phyloP scores from a whole-genome alignment of 192 early-diverging fungal genomes.

The Backusella psychrophila region DNA sequence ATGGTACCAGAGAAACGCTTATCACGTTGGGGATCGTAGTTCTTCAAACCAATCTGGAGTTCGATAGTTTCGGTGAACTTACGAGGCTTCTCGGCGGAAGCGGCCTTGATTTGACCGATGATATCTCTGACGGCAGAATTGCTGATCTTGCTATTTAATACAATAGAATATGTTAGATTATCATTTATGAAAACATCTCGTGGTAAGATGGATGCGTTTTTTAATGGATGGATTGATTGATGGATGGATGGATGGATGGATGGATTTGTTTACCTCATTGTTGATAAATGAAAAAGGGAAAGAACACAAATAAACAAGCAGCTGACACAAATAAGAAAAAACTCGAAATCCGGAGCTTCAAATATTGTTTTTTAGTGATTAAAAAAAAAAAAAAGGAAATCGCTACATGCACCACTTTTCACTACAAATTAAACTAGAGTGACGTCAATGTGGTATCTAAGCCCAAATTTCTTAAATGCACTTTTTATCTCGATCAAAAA shows the following conservation, averaged over 20 bases:
- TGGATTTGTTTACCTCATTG: slow-evolving; percentile 30
- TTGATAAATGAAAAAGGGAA: slow-evolving; percentile 15
- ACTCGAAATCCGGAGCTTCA: too few species aligned
- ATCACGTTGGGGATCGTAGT: slow-evolving; percentile 99
- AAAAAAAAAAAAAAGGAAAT: too few species aligned
- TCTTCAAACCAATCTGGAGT: slow-evolving; percentile 98
- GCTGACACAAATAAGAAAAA: neutral
- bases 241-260: slow-evolving; percentile 13
- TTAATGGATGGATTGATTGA: neutral
- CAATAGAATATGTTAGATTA: neutral
- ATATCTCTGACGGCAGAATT: slow-evolving; percentile 86
- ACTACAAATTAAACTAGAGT: too few species aligned
- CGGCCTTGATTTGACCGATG: slow-evolving; percentile 64
- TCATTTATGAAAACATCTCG: neutral
- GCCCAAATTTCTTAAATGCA: too few species aligned
- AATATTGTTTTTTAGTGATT: too few species aligned
- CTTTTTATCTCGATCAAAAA: too few species aligned
- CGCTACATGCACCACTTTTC: too few species aligned
- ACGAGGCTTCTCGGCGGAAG: slow-evolving; percentile 86
- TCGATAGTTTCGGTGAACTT: slow-evolving; percentile 98
- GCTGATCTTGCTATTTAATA: slow-evolving; percentile 70
- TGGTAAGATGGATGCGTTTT: slow-evolving; percentile 9
- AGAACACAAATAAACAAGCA: slow-evolving; percentile 15
- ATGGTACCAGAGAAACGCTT: slow-evolving; percentile 99
- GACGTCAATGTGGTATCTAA: too few species aligned